Base-by-base conservation (phyloP, 2,329 filamentous ascomycete species). In the Grosmannia serpens region DNA sequence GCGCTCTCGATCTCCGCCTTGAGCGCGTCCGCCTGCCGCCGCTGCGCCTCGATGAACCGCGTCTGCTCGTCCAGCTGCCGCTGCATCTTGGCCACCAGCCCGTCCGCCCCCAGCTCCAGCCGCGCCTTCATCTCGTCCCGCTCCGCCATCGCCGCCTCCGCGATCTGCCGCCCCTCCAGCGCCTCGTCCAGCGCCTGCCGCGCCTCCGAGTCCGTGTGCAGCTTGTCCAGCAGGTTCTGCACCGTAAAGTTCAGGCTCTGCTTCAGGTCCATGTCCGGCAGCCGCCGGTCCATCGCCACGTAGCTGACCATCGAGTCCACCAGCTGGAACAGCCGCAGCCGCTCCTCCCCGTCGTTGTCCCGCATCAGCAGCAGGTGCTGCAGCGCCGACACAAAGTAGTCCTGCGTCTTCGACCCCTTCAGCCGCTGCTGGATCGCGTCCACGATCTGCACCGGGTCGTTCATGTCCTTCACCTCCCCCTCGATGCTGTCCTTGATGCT, bases 281-380 rank as follows among this genome's bases (percentile, higher is more conserved):
- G 74, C 63, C 94, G 83, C 68, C 94, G 84, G 72, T 99, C 94
- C 92, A 99, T 99, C 66, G 92, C 92, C 62, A 99, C 92, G 72
- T 97, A 97, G 72, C 91, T 96, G 64, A 99, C 84, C 91, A 97
- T 97, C n/a, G 89, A 87, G 73, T 99, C 94, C 31, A 97, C 91
- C 31, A 99, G 83, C 75, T 97, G 94, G 74, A 97, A 99, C 87
- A 96, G 94, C 54, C 90, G 86, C 62, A 96, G 74, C 17, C 91
- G 85, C 72, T 99, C 94, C 69, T 97, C 94, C 54, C 88, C 87
- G 66, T 95, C 90, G 63, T 91, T 94, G 68, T 96, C 88, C 59
- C 91, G 84, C 64, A 97, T 95, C 51, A 99, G 81, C 65, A 99
- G 80, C 70, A 99, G 80, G 75, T 99, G 94, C 70, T 99, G 94